phyloP scores from a whole-genome alignment of 2,329 filamentous ascomycete species.

The Gyromitra esculenta region DNA sequence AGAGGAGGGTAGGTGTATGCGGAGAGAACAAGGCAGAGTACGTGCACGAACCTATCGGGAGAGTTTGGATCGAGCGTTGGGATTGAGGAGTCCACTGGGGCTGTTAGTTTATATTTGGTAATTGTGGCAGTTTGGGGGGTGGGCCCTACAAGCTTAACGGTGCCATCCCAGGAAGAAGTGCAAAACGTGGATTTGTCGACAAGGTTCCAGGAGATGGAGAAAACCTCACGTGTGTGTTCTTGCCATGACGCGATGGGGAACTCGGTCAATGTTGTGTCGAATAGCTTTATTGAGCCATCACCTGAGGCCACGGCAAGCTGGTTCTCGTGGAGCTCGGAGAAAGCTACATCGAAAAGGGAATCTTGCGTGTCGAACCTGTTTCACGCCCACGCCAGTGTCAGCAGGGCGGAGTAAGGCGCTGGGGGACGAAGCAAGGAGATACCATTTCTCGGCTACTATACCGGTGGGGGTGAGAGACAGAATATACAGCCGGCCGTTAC shows the following conservation, averaged over 20 bases:
- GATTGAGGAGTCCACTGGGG: slow-evolving; percentile 82
- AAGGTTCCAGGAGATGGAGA: slow-evolving; percentile 91
- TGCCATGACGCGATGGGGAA: slow-evolving; percentile 93
- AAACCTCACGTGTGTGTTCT: slow-evolving; percentile 92
- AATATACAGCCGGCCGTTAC: slow-evolving; percentile 89
- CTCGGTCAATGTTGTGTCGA: slow-evolving; percentile 75
- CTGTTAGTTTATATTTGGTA: slow-evolving; percentile 3
- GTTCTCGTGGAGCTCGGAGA: slow-evolving; percentile 97
- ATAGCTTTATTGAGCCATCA: slow-evolving; percentile 94
- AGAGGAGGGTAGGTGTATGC: slow-evolving; percentile 81
- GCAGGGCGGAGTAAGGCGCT: not conserved
- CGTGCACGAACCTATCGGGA: slow-evolving; percentile 92
- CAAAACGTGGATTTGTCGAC: slow-evolving; percentile 90
- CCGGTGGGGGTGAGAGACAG: slow-evolving; percentile 84
- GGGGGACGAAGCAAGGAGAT: slow-evolving; percentile 26
- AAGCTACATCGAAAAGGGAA: slow-evolving; percentile 90
- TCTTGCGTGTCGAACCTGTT: slow-evolving; percentile 93
- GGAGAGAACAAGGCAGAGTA: slow-evolving; percentile 93
- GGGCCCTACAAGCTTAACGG: slow-evolving; percentile 74
- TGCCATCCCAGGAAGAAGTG: slow-evolving; percentile 95
- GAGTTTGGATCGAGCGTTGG: slow-evolving; percentile 77
- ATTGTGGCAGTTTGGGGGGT: not conserved
- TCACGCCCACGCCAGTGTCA: not conserved
- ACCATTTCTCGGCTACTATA: slow-evolving; percentile 85
- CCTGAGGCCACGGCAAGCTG: slow-evolving; percentile 89